Evolutionary conservation across 768 basidiomycete species (phyloP).

Genomic region (Suillus weaverae): DNA sequence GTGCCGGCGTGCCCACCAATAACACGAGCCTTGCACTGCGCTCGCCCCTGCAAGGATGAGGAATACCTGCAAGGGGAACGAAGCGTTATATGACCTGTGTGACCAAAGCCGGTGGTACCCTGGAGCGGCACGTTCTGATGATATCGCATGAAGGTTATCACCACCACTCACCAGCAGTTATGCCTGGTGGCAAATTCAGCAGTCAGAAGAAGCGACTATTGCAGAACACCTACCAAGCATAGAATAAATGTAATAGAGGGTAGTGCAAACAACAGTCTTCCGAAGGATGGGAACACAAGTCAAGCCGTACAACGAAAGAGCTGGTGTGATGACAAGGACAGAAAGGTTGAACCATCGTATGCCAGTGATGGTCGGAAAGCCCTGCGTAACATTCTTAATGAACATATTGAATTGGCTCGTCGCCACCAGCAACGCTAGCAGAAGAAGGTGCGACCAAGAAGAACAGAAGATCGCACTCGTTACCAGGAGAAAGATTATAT

Average conservation of each 20-base stretch:
- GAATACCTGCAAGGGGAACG: constrained; percentile 63
- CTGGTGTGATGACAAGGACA: constrained; percentile 69
- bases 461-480: constrained; percentile 10
- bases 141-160: not conserved
- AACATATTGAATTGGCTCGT: constrained; percentile 13
- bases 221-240: constrained; percentile 62
- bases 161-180: constrained; percentile 44
- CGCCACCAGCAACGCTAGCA: not conserved
- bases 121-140: constrained; percentile 24
- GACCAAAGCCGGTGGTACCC: constrained; percentile 88
- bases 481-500: constrained; percentile 23
- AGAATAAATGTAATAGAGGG: constrained; percentile 83
- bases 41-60: constrained; percentile 76
- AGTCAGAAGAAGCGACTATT: constrained; percentile 13
- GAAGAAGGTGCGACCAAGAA: constrained; percentile 5
- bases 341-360: constrained; percentile 79
- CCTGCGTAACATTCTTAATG: constrained; percentile 19
- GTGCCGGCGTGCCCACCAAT: constrained; percentile 85
- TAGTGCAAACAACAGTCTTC: constrained; percentile 60
- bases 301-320: constrained; percentile 68
- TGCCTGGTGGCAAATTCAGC: constrained; percentile 35
- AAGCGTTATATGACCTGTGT: constrained; percentile 80
- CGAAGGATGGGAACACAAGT: constrained; percentile 43
- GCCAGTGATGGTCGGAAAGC: constrained; percentile 51
- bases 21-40: constrained; percentile 84